A percentile compares a stretch with the other conserved stretches of the same genome.
Evolutionary conservation across 257 asterid species (phyloP).

Genomic region (Linaria vulgaris): DNA sequence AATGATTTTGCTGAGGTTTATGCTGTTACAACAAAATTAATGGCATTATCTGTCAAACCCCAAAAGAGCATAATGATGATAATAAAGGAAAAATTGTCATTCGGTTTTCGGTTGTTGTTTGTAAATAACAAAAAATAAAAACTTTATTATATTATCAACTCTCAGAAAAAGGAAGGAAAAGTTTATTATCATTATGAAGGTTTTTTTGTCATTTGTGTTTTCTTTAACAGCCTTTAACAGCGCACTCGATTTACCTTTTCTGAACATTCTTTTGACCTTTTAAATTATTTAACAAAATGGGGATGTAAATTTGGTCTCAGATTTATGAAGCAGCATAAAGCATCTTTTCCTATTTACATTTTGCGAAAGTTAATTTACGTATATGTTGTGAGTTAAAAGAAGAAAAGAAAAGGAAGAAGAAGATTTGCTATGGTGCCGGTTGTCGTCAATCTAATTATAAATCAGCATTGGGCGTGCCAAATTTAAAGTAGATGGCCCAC

Average conservation of each 20-base stretch:
- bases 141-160: too few relatives aligned
- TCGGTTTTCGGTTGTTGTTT: not conserved
- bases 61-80: not conserved
- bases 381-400: too few relatives aligned
- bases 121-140: too few relatives aligned
- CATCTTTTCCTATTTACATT: not conserved
- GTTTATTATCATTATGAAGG: not conserved
- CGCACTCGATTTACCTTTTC: not conserved
- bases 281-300: not conserved
- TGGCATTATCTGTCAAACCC: slow-evolving; percentile 1
- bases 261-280: not conserved
- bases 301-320: not conserved
- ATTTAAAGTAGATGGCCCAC: not conserved
- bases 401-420: too few relatives aligned
- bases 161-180: not conserved
- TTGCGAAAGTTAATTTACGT: too few relatives aligned
- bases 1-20: slow-evolving; percentile 29
- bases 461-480: not conserved
- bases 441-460: not conserved
- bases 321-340: not conserved
- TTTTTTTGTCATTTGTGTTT: not conserved
- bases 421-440: not conserved
- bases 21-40: slow-evolving; percentile 24
- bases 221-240: not conserved
- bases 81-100: not conserved